phyloP scores from a whole-genome alignment of 345 rosid species.

The Boechera stricta region DNA sequence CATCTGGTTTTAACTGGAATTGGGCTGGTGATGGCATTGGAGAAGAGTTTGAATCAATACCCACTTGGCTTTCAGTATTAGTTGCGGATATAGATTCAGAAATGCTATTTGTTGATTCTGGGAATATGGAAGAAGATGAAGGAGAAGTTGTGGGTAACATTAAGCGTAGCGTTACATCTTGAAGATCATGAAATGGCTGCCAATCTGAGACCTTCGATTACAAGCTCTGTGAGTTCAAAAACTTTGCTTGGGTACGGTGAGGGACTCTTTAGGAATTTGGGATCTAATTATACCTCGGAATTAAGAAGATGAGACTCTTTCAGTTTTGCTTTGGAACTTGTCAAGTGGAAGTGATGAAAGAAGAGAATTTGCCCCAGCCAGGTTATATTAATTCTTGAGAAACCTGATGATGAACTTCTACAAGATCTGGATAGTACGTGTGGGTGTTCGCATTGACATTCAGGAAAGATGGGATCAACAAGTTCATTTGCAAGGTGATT shows the following conservation, averaged over 20 bases:
- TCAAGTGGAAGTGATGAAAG: constrained; percentile 21
- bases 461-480: constrained; percentile 58
- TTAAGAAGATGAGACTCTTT: constrained; percentile 48
- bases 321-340: constrained; percentile 52
- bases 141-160: background rate
- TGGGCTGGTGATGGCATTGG: constrained; percentile 30
- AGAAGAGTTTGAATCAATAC: background rate
- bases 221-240: constrained; percentile 31
- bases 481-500: constrained; percentile 38
- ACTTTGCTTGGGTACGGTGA: background rate
- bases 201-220: background rate
- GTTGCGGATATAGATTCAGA: background rate
- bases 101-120: constrained; percentile 12
- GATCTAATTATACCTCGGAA: too few species aligned
- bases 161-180: background rate
- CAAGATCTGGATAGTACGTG: background rate
- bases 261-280: background rate
- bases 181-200: too few species aligned
- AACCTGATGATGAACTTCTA: background rate
- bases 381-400: background rate
- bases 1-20: constrained; percentile 54
- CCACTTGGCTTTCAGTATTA: background rate
- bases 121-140: background rate
- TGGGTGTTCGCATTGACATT: constrained; percentile 52
- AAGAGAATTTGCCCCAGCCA: background rate